phyloP scores from a whole-genome alignment of 2,329 filamentous ascomycete species.

The Byssoonygena ceratinophila region DNA sequence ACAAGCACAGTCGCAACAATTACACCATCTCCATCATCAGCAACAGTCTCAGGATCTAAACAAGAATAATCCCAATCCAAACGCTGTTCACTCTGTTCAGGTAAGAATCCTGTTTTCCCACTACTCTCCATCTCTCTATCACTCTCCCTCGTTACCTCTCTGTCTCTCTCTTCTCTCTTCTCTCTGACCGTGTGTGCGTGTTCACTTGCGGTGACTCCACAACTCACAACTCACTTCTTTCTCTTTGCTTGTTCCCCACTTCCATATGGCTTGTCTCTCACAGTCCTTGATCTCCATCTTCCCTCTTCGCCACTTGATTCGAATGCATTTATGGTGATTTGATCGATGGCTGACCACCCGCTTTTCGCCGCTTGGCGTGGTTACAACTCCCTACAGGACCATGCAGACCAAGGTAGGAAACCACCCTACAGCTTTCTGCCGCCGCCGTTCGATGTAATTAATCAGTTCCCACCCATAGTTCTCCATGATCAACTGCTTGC shows the following conservation, averaged over 20 bases:
- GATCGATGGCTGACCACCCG: conserved; percentile 1
- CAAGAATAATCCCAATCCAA: conserved; percentile 7
- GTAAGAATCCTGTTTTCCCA: conserved; percentile 5
- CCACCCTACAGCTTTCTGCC: neutral
- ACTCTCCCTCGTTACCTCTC: neutral
- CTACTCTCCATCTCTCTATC: neutral
- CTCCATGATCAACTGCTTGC: conserved; percentile 54
- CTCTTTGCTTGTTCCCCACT: neutral
- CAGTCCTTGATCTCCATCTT: neutral
- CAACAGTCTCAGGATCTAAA: conserved; percentile 4
- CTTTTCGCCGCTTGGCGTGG: conserved; percentile 14
- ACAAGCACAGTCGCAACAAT: neutral
- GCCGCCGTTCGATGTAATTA: neutral
- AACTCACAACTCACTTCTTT: neutral
- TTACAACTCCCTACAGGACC: conserved; percentile 26
- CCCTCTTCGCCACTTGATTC: neutral
- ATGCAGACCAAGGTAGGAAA: conserved; percentile 36
- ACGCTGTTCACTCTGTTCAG: conserved; percentile 5
- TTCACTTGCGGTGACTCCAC: neutral
- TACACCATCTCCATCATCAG: conserved; percentile 11
- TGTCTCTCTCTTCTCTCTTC: neutral
- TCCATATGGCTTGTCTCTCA: neutral
- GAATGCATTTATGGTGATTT: neutral
- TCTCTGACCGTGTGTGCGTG: neutral
- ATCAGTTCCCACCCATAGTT: conserved; percentile 36